A percentile compares a stretch with the other conserved stretches of the same genome.
These are phyloP conservation scores for Quercus rubra DNA, from an alignment of 306 rosid species.

Conservation along the genomic window DNA sequence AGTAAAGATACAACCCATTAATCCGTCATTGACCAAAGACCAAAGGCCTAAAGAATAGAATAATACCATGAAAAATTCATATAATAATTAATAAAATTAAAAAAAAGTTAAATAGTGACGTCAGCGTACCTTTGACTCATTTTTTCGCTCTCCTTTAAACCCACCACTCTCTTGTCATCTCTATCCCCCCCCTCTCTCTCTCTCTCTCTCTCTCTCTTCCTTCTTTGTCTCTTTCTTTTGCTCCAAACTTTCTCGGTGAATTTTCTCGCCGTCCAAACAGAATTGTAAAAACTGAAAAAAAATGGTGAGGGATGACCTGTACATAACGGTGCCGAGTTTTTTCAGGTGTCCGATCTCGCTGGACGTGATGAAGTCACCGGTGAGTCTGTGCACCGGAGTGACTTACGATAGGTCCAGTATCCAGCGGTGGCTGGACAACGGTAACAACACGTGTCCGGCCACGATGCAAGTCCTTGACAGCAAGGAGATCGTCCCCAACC, in stretches of 20 bases:
- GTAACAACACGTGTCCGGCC: constrained; percentile 95
- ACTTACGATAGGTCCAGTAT: constrained; percentile 95
- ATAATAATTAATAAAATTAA: not conserved
- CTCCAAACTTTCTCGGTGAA: not conserved
- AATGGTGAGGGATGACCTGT: constrained; percentile 76
- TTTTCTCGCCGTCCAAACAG: constrained; percentile 3
- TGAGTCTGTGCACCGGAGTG: constrained; percentile 88
- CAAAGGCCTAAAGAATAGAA: constrained; percentile 11
- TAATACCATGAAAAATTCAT: not conserved
- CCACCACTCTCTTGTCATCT: constrained; percentile 26
- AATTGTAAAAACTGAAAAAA: not conserved
- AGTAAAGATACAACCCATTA: not conserved
- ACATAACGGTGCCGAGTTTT: constrained; percentile 64
- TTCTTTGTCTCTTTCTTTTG: constrained; percentile 20
- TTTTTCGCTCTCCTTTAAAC: constrained; percentile 49
- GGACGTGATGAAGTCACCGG: constrained; percentile 93
- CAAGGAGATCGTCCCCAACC: constrained; percentile 80
- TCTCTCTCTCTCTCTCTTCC: not conserved
- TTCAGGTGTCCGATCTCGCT: constrained; percentile 87
- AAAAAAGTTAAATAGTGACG: constrained; percentile 44
- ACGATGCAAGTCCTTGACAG: constrained; percentile 86
- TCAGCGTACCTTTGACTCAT: constrained; percentile 82
- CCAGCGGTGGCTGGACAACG: constrained; percentile 95
- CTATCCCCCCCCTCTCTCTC: constrained; percentile 6
- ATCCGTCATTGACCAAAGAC: constrained; percentile 53